Evolutionary conservation across 1,139 yeast genomes (phyloP).

Genomic region (Arxiozyma heterogenica): DNA sequence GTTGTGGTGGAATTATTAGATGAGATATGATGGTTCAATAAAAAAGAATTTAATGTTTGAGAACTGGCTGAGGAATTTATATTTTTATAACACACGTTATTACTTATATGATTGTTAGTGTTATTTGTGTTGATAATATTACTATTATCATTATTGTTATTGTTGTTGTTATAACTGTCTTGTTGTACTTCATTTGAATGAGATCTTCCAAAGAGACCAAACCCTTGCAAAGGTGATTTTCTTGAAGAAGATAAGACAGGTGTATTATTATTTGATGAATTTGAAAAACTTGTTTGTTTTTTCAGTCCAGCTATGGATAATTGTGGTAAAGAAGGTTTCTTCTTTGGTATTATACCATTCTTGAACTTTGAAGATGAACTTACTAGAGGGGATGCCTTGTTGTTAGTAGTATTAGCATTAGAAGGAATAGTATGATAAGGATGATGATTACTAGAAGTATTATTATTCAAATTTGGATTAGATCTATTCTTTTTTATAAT

Average conservation of each 20-base stretch:
- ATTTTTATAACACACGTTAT: neutral
- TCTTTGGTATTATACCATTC: conserved; percentile 16
- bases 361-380: conserved; percentile 11
- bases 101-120: too few species aligned
- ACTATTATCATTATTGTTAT: too few species aligned
- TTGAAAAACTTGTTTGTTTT: conserved; percentile 22
- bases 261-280: conserved; percentile 5
- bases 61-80: conserved; percentile 2
- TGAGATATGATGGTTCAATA: neutral
- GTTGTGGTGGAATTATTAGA: neutral
- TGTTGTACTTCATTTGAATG: conserved; percentile 17
- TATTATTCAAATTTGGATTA: neutral
- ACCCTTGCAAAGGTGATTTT: conserved; percentile 28
- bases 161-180: neutral
- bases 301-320: conserved; percentile 21
- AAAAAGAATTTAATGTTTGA: conserved; percentile 4
- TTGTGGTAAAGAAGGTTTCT: conserved; percentile 27
- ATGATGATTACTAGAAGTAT: too few species aligned
- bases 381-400: neutral
- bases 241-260: conserved; percentile 11
- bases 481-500: conserved; percentile 1
- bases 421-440: neutral
- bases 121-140: neutral
- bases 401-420: too few species aligned
- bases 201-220: conserved; percentile 27